Base-by-base conservation (phyloP, 2,329 filamentous ascomycete genomes). In the Diaporthe ampelina region DNA sequence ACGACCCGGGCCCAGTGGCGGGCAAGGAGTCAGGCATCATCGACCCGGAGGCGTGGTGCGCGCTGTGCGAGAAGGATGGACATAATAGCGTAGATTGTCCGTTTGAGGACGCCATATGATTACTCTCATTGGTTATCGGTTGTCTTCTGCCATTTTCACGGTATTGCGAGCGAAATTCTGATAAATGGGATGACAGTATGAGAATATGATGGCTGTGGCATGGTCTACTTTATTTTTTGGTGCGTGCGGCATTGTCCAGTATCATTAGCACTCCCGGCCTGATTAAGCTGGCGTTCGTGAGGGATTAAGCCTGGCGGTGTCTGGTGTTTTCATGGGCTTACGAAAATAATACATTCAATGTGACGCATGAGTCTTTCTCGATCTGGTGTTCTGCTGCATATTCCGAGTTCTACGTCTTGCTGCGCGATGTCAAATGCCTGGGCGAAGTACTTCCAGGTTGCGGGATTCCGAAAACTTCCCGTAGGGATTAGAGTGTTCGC, bases 71-170 rank as follows among this genome's bases (percentile, higher is more conserved):
- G 86, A 91, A 94, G 76, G 97, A 99, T 80, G 97, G 97, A 19
- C 97, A 99, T 82, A 94, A 98, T 83, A 98, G 96, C 80, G 95
- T 97, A 76, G 95, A 97, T 83, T 98, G 95, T 84, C 95, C 95
- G 17, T 94, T 97, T 83, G 95, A 98, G 84, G 95, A 97, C 83
- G 91, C 91, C 40, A 94, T 92, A 77, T 92, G 21, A 70, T 40
- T 68, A 29, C 6, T 48, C 32, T 21, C 32, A 68, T 37, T 15
- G 21, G 63, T 32, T 40, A 35, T 40, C 8, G 48, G 32, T 26
- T 67, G 43, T 24, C 32, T 54, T n/a, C 48, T 40, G 5, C 32
- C 15, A n/a, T 40, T 21, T 19, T 19, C 17, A 54, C 6, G 24
- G 26, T 26, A 37, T 57, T 48, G 17, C 29, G 35, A 63, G 56